Evolutionary conservation across 2,329 filamentous ascomycete species (phyloP), one percentile per base, ranked within the genome.

Genomic region (Exutisphaerella laricina): DNA sequence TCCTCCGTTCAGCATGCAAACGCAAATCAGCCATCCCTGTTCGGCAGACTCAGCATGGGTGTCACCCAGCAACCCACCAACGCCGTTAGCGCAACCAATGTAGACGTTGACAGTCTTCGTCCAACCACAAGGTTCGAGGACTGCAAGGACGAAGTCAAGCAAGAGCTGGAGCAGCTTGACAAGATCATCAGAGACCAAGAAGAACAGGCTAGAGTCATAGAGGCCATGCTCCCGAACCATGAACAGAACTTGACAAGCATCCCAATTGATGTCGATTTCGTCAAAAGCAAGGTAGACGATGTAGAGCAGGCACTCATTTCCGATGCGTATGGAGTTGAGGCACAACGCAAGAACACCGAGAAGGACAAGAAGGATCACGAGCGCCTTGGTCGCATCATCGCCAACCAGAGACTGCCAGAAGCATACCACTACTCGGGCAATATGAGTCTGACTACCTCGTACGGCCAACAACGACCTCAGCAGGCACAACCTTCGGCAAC

Each of bases 61-160:
- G 74, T 76, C 53, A 65, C 69, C 49, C 25, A 69, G 72, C 38
- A 73, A 77, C 13, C 49, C 32, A 31, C 44, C 51, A 74, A 77
- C 39, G 40, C 48, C 6, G 40, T 45, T 26, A 40, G 45, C 70
- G 86, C 84, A 13, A 84, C 88, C 13, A 44, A 85, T 58, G 85
- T 94, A 57, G 85, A 92, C 64, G 68, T 85, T 39, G 78, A 78
- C 55, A 86, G 85, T 60, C 72, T 97, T 47, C 80, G 88, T 39
- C 84, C 85, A 12, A 94, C 89, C 0, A 95, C 88, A 3, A 86
- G 92, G 49, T 96, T 92, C 70, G 87, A 88, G 61, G 90, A 95
- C 64, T 81, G 95, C 20, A 80, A 85, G 47, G 84, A 90, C 53
- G 80, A 86, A 21, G 72, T 95, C 12, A 88, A 94, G 60, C 78